Evolutionary conservation across 345 rosid species (phyloP).

Genomic region (Dovyalis caffra): DNA sequence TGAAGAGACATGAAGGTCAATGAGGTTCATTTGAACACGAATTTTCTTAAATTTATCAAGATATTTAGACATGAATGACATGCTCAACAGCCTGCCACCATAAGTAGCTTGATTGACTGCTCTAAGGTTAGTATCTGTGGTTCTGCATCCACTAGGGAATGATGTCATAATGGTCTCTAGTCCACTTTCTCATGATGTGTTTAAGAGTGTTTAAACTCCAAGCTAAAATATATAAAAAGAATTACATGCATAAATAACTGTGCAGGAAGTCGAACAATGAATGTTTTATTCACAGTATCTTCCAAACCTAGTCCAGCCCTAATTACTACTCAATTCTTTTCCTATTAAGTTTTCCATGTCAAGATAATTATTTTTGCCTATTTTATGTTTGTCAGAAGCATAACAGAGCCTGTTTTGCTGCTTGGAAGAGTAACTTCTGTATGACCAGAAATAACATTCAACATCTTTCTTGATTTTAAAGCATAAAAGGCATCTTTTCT

Average conservation of each 20-base stretch:
- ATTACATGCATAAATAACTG: neutral
- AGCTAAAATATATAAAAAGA: neutral
- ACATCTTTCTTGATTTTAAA: neutral
- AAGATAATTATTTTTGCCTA: neutral
- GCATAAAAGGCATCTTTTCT: neutral
- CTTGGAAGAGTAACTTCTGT: neutral
- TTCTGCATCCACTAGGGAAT: neutral
- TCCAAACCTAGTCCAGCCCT: neutral
- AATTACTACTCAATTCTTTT: neutral
- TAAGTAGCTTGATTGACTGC: neutral
- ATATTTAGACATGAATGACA: neutral
- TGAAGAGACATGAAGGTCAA: neutral
- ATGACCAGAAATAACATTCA: neutral
- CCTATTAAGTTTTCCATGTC: neutral
- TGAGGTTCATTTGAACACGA: neutral
- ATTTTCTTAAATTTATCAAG: neutral
- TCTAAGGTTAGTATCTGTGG: neutral
- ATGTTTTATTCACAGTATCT: neutral
- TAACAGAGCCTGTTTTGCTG: neutral
- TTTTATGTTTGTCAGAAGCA: neutral
- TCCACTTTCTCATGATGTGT: neutral
- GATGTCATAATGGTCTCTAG: neutral
- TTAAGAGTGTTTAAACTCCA: neutral
- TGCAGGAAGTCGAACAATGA: neutral
- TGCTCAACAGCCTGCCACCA: neutral